Evolutionary conservation across 2,329 filamentous ascomycete species (phyloP), one percentile per base, ranked within the genome.

Genomic region (Monascus ruber): DNA sequence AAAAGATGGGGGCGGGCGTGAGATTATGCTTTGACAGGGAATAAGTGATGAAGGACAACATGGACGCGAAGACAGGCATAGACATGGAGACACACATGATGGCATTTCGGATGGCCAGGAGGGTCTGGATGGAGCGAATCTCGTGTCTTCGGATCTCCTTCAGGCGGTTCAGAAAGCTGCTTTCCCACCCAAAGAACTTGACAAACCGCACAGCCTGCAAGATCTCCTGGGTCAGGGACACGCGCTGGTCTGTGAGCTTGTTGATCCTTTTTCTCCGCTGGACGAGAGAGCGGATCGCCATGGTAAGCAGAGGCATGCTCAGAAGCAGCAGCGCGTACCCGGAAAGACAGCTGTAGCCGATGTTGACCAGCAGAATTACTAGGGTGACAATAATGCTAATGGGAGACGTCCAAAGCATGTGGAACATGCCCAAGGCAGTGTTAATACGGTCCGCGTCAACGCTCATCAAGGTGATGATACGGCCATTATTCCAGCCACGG

Each of bases 121-220:
- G 66, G 9, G 86, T 67, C 58, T 94, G 88, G 42, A 96, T 87
- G n/a, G 82, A 77, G 41, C 72, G 68, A 44, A 96, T 87, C 60
- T 96, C 89, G 43, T 73, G 74, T 38, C 71, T 71, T 42, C 89
- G 77, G 44, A 94, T 83, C 24, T 79, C 73, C 36, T 77, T 76
- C 10, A 95, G 72, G 9, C 87, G 79, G 37, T 79, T 72, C 8
- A 95, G 67, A 55, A 96, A 95, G 28, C 85, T 83, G 42, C 75
- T 81, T 58, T 96, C 89, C 89, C 89, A 96, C 5, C 87, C 88
- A 56, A 95, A 96, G 60, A 79, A 95, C 60, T 96, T 96, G 64
- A 96, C 89, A 54, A 96, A 95, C 25, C 88, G 77, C 24, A 95
- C 88, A 0, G 86, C 85, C 49, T 87, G 82, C 9, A 96, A 56